These are phyloP conservation scores for Persicaria maculosa DNA, from an alignment of 148 eudicot species.

Conservation along the genomic window DNA sequence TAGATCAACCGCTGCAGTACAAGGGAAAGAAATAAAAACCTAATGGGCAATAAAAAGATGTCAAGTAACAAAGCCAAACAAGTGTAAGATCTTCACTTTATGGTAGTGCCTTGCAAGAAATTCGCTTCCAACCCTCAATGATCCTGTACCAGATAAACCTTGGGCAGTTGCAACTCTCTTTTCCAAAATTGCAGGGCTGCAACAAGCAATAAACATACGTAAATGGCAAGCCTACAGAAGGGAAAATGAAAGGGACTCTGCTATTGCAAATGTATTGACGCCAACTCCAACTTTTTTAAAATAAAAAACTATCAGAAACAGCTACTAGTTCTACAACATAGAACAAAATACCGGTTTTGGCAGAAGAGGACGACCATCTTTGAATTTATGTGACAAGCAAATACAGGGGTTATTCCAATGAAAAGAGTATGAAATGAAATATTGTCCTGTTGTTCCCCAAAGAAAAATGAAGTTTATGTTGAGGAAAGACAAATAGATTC, in stretches of 20 bases:
- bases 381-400: background rate
- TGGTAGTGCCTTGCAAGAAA: constrained; percentile 89
- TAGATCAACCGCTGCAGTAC: constrained; percentile 64
- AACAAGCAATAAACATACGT: constrained; percentile 11
- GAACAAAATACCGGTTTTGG: background rate
- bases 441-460: background rate
- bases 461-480: background rate
- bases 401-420: background rate
- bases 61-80: background rate
- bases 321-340: background rate
- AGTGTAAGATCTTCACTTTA: constrained; percentile 41
- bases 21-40: background rate
- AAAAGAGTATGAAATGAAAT: background rate
- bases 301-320: background rate
- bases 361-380: background rate
- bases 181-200: constrained; percentile 80
- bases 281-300: background rate
- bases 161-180: constrained; percentile 85
- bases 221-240: background rate
- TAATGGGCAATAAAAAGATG: constrained; percentile 1
- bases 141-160: constrained; percentile 96
- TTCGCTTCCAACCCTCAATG: constrained; percentile 87
- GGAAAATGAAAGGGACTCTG: background rate
- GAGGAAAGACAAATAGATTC: background rate
- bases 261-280: background rate